phyloP scores from a whole-genome alignment of 345 rosid species.

The Gossypium raimondii region DNA sequence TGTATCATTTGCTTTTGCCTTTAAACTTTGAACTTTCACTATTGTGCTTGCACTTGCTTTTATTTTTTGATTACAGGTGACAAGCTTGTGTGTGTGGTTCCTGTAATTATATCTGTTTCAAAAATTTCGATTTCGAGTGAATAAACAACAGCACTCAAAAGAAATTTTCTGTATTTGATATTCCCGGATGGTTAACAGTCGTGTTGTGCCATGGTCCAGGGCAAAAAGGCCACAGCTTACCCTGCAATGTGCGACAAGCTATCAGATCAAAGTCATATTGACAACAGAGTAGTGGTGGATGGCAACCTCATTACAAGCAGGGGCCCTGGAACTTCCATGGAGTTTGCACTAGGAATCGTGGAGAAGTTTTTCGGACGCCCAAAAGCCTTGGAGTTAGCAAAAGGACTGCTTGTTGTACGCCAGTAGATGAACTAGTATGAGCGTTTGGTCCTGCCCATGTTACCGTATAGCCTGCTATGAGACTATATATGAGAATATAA shows the following conservation, averaged over 20 bases:
- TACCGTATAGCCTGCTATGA: not conserved
- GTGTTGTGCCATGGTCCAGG: constrained; percentile 36
- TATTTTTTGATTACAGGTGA: not conserved
- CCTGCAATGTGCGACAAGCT: constrained; percentile 75
- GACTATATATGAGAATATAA: too few species aligned
- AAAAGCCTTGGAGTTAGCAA: constrained; percentile 70
- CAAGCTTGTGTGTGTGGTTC: not conserved
- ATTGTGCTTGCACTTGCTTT: not conserved
- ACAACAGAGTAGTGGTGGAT: constrained; percentile 75
- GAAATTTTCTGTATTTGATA: not conserved
- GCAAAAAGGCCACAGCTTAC: constrained; percentile 88
- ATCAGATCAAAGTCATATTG: constrained; percentile 62
- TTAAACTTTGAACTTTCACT: not conserved
- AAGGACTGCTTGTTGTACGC: constrained; percentile 43
- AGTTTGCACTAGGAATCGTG: constrained; percentile 74
- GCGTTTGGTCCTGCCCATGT: not conserved
- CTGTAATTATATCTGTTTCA: not conserved
- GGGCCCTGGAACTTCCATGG: constrained; percentile 76
- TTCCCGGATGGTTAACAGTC: not conserved
- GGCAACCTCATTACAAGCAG: constrained; percentile 88
- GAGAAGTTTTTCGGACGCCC: constrained; percentile 74
- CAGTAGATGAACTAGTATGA: constrained; percentile 19
- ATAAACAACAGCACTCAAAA: not conserved
- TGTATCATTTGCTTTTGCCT: not conserved
- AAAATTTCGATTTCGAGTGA: not conserved